phyloP scores from a whole-genome alignment of 2,329 filamentous ascomycete species.

The Calonectria henricotiae region DNA sequence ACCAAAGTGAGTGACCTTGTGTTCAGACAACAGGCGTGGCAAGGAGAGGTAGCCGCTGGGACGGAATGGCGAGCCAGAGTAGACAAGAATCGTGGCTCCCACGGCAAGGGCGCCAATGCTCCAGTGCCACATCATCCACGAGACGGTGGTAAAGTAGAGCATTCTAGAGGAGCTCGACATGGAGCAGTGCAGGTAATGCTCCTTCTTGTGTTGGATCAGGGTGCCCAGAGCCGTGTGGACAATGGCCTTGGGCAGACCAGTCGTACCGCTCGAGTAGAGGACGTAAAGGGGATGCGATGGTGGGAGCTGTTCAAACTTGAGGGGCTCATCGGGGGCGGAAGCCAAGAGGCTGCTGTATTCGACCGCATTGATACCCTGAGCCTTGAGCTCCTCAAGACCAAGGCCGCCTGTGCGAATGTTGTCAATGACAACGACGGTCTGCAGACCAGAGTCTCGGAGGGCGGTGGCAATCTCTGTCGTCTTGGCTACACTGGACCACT shows the following conservation, averaged over 20 bases:
- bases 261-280: constrained; percentile 94
- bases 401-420: constrained; percentile 68
- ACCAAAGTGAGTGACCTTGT: constrained; percentile 92
- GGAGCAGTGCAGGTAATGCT: constrained; percentile 90
- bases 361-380: constrained; percentile 60
- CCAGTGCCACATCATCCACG: constrained; percentile 99
- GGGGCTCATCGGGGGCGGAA: constrained; percentile 62
- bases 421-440: constrained; percentile 82
- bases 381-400: constrained; percentile 61
- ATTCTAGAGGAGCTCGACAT: constrained; percentile 81
- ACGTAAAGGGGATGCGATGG: constrained; percentile 95
- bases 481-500: constrained; percentile 86
- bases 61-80: constrained; percentile 92
- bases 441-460: constrained; percentile 74
- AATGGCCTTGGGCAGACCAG: constrained; percentile 90
- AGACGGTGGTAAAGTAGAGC: constrained; percentile 95
- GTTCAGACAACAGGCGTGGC: constrained; percentile 84
- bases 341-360: constrained; percentile 66
- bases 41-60: constrained; percentile 86
- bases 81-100: constrained; percentile 88
- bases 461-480: constrained; percentile 81
- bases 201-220: constrained; percentile 96
- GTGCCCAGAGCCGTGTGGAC: constrained; percentile 93
- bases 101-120: constrained; percentile 88
- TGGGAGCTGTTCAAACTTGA: constrained; percentile 82